Base-by-base conservation (phyloP, 768 basidiomycete species). In the Strobilomyces dryophilus region DNA sequence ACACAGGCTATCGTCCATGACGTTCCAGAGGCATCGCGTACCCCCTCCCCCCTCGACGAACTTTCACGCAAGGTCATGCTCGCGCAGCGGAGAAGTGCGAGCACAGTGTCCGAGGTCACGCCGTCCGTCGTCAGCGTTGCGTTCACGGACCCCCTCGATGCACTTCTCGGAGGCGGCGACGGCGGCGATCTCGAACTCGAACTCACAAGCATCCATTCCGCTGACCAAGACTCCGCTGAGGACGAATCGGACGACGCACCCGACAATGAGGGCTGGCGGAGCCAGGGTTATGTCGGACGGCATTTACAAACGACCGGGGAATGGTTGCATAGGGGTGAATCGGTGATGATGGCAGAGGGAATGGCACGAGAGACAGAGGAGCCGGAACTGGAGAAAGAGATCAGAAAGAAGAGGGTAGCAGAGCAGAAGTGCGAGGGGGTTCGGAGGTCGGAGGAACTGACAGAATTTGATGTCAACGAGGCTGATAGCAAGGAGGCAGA, bases 301-400 rank as follows among this genome's bases (percentile, higher is more conserved):
- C 61, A 57, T 5, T 63, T 64, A 52, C 71, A 68, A 34, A 66
- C 68, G 7, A 67, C 69, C 43, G 70, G 67, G 27, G 65, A 61
- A 52, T 59, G 65, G 60, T 52, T 62, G 47, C 67, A 56, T 46
- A 71, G 73, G 49, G 68, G 68, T 27, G 68, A 71, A 3, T 51
- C 69, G 36, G 65, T 59, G 56, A 68, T 51, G 59, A 71, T 24
- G 24, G 24, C 24, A 24, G 24, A 24, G 24, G 24, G 4, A 24
- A 2, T 24, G 4, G 24, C 24, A 24, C 24, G 24, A 24, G 24
- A 61, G 43, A 73, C 68, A 24, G 73, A 74, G n/a, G 76, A 76
- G 26, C 62, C 66, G 2, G 61, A 51, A 50, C 60, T 62, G 3
- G 66, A 70, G 53, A 70, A 66, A 8, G 65, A 60, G 20, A 61